phyloP scores from a whole-genome alignment of 768 basidiomycete genomes.

The Kwoniella europaea region DNA sequence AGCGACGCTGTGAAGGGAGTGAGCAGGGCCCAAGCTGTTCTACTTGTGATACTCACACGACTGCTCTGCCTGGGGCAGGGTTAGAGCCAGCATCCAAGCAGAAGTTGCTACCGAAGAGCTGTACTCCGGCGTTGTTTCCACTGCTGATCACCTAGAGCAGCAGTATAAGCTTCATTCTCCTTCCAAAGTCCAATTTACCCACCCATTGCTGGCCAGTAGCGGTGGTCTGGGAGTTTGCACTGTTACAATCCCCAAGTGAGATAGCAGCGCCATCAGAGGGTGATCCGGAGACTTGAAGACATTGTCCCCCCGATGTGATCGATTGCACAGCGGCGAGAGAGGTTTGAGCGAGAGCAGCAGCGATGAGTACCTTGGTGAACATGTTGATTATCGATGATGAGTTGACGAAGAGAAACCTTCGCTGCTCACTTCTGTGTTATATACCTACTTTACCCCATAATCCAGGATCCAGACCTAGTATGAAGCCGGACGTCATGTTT shows the following conservation, averaged over 20 bases:
- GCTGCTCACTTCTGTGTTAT: background rate
- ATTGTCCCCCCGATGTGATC: conserved; percentile 26
- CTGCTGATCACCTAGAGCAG: conserved; percentile 18
- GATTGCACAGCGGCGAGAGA: conserved; percentile 30
- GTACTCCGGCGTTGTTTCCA: conserved; percentile 40
- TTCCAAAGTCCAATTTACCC: background rate
- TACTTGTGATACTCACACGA: conserved; percentile 16
- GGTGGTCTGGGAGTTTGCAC: conserved; percentile 24
- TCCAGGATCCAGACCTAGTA: background rate
- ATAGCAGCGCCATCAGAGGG: conserved; percentile 27
- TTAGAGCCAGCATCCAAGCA: conserved; percentile 34
- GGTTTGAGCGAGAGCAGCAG: conserved; percentile 26
- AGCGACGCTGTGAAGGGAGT: conserved; percentile 12
- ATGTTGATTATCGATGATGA: conserved; percentile 5
- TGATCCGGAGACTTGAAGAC: conserved; percentile 29
- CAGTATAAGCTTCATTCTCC: background rate
- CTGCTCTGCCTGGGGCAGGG: conserved; percentile 14
- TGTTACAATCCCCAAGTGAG: conserved; percentile 27
- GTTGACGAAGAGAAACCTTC: background rate
- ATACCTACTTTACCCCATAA: background rate
- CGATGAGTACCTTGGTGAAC: conserved; percentile 9
- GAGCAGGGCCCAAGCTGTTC: no score
- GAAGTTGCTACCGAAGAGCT: conserved; percentile 33
- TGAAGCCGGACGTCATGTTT: background rate
- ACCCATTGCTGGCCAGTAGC: conserved; percentile 42